phyloP scores from a whole-genome alignment of 148 eudicot species.

The Hydrangea macrophylla region DNA sequence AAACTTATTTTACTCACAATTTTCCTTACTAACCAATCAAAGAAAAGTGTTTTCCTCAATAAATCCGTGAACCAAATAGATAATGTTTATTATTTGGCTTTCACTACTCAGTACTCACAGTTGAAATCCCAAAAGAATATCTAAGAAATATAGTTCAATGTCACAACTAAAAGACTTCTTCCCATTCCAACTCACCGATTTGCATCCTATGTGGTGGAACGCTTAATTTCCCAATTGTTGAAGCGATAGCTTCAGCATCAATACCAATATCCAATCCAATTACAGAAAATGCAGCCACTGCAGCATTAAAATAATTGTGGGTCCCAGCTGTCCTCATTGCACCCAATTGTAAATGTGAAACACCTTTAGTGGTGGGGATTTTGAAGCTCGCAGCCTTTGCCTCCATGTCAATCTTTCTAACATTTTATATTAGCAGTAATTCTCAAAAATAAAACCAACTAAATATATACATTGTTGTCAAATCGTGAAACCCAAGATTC shows the following conservation, averaged over 20 bases:
- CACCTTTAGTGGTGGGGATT: not conserved
- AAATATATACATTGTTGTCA: not conserved
- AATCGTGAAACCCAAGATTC: too few species aligned
- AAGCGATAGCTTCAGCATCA: slow-evolving; percentile 5
- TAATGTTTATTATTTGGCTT: too few species aligned
- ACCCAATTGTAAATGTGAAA: slow-evolving; percentile 11
- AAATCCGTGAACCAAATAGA: too few species aligned
- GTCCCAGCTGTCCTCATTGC: slow-evolving; percentile 7
- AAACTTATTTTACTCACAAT: not conserved
- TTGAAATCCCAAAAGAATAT: not conserved
- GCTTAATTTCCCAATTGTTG: slow-evolving; percentile 11
- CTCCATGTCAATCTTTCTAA: slow-evolving; percentile 9
- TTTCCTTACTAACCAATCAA: not conserved
- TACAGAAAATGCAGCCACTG: slow-evolving; percentile 13
- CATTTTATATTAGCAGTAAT: not conserved
- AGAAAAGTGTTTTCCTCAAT: too few species aligned
- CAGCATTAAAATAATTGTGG: slow-evolving; percentile 13
- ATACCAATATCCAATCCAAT: slow-evolving; percentile 14
- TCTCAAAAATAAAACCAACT: not conserved
- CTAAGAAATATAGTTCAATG: not conserved
- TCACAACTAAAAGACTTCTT: not conserved
- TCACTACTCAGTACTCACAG: too few species aligned
- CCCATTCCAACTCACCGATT: slow-evolving; percentile 4
- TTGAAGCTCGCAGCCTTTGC: not conserved
- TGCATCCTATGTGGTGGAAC: slow-evolving; percentile 17